These are phyloP conservation scores for Amanita rubescens DNA, from an alignment of 768 basidiomycete genomes.

Conservation along the genomic window DNA sequence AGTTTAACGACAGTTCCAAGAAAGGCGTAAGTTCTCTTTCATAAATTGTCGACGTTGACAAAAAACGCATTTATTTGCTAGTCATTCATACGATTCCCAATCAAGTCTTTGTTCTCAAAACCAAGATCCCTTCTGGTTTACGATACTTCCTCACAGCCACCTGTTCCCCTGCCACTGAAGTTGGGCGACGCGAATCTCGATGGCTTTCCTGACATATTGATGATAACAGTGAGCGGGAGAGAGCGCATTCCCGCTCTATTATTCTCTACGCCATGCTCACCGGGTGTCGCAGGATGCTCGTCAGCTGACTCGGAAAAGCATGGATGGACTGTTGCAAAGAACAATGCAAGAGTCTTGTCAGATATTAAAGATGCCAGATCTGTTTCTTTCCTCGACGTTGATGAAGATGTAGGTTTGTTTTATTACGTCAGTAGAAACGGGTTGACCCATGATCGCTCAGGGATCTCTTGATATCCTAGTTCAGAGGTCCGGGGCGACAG, in stretches of 20 bases:
- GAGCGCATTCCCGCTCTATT: slow-evolving; percentile 53
- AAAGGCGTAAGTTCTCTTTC: slow-evolving; percentile 25
- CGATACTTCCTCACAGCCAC: slow-evolving; percentile 57
- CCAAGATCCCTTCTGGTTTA: slow-evolving; percentile 56
- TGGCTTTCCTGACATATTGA: slow-evolving; percentile 85
- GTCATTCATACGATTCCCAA: slow-evolving; percentile 61
- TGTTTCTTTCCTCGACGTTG: slow-evolving; percentile 82
- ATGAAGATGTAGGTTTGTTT: slow-evolving; percentile 75
- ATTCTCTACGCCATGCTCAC: slow-evolving; percentile 53
- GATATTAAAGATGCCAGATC: slow-evolving; percentile 71
- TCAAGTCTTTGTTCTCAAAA: slow-evolving; percentile 50
- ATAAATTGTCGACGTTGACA: background rate
- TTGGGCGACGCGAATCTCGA: slow-evolving; percentile 90
- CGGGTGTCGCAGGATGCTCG: slow-evolving; percentile 51
- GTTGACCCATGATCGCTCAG: slow-evolving; percentile 29
- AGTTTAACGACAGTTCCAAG: slow-evolving; percentile 43
- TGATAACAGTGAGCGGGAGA: slow-evolving; percentile 39
- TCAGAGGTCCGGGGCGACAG: slow-evolving; percentile 68
- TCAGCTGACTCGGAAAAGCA: slow-evolving; percentile 42
- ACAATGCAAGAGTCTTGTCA: slow-evolving; percentile 55
- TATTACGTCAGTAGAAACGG: background rate
- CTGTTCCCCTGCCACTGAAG: slow-evolving; percentile 70
- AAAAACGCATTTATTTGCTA: slow-evolving; percentile 19
- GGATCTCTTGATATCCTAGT: slow-evolving; percentile 89
- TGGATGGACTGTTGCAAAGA: slow-evolving; percentile 51